Conservation (phyloP, 2,329 filamentous ascomycete genomes). For the Fusarium denticulatum region DNA sequence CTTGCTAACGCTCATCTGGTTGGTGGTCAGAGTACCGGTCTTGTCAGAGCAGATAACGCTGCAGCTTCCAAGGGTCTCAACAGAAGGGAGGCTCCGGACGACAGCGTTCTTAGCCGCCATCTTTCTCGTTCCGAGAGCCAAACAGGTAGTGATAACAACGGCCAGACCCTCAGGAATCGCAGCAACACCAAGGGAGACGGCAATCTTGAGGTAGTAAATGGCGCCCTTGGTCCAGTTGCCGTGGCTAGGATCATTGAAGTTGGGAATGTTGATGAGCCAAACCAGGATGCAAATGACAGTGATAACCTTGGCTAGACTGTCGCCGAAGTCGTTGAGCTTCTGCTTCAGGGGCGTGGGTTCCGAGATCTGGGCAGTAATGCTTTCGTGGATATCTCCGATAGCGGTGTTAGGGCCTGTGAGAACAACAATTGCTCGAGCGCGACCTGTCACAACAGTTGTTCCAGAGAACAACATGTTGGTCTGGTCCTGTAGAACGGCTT, state of each 20-base stretch:
- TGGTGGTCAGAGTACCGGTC: slow-evolving; percentile 96
- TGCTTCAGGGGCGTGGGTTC: slow-evolving; percentile 97
- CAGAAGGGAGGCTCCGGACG: slow-evolving; percentile 93
- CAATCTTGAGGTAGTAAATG: slow-evolving; percentile 99
- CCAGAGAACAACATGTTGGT: slow-evolving; percentile 98
- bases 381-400: slow-evolving; percentile 98
- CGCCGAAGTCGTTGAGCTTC: slow-evolving; percentile 98
- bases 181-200: slow-evolving; percentile 95
- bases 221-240: slow-evolving; percentile 96
- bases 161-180: slow-evolving; percentile 97
- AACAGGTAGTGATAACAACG: slow-evolving; percentile 98
- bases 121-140: slow-evolving; percentile 94
- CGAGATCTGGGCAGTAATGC: slow-evolving; percentile 97
- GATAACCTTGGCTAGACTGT: slow-evolving; percentile 96
- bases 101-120: slow-evolving; percentile 99
- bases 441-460: slow-evolving; percentile 94
- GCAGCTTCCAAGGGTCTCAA: slow-evolving; percentile 98
- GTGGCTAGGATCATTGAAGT: slow-evolving; percentile 95
- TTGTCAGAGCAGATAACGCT: slow-evolving; percentile 99
- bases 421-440: slow-evolving; percentile 90
- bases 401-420: slow-evolving; percentile 90
- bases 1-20: slow-evolving; percentile 99
- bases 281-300: slow-evolving; percentile 96
- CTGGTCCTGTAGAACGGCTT: slow-evolving; percentile 97
- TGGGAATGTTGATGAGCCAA: slow-evolving; percentile 97